Percentiles rank a stretch among this genome's conserved stretches.
Evolutionary conservation across 2,329 filamentous ascomycete species (phyloP).

Genomic region (Penicillium oxalicum): DNA sequence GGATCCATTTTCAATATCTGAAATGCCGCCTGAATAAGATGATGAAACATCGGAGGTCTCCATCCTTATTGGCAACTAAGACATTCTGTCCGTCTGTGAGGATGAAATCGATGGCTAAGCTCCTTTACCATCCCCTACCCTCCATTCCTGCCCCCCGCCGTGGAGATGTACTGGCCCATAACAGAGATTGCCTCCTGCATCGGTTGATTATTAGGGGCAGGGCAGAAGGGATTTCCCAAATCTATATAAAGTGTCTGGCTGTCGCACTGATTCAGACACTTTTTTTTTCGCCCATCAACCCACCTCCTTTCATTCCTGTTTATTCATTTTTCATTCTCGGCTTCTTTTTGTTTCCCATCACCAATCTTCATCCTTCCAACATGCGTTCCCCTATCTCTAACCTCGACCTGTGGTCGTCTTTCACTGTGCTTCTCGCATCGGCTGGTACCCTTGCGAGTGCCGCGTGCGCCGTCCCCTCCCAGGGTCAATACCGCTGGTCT

Average conservation of each 20-base stretch:
- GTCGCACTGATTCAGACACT: no score
- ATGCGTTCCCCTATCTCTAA: conserved; percentile 1
- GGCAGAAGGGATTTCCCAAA: no score
- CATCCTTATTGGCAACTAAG: not conserved
- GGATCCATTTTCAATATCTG: not conserved
- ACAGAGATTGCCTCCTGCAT: no score
- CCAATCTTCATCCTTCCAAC: not conserved
- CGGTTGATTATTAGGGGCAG: no score
- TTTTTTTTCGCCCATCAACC: no score
- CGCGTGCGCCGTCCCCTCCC: no score
- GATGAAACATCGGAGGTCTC: not conserved
- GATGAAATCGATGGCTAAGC: conserved; percentile 1
- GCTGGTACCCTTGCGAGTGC: not conserved
- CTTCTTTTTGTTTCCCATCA: no score
- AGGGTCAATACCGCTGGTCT: conserved; percentile 51
- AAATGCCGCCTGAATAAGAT: not conserved
- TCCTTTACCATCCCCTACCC: not conserved
- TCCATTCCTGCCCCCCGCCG: no score
- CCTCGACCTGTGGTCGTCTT: conserved; percentile 1
- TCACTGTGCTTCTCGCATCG: conserved; percentile 1
- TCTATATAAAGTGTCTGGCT: no score
- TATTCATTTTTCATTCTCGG: not conserved
- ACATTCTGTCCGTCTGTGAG: not conserved
- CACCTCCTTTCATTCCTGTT: not conserved
- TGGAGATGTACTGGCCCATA: no score